Evolutionary conservation across 768 basidiomycete genomes (phyloP), one percentile per base, ranked within the genome.

Genomic region (Dictyophora rubrovolvata): DNA sequence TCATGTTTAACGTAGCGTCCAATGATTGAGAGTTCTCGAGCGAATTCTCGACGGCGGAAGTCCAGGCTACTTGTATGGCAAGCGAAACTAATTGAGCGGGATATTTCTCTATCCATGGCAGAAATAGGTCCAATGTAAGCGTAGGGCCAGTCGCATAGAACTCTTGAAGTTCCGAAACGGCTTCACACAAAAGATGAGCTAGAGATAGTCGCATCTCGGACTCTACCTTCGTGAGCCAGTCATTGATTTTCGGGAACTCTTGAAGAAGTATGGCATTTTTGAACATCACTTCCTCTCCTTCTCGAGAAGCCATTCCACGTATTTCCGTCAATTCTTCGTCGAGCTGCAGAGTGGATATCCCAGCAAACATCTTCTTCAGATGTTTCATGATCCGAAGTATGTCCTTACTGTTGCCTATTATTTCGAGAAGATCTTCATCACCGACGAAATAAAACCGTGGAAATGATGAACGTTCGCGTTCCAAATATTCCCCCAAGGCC

Each of bases 311-410:
- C 86, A 98, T 95, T 55, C 90, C 93, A 63, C 86, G 85, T 59
- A 98, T 94, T 67, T 87, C 82, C 5, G 90, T 86, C 62, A 89
- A 69, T 51, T 93, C 92, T 17, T 93, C 90, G 68, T 96, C 91
- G 23, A 98, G 78, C 65, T 75, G 79, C 64, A 98, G 79, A 0
- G 93, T 93, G 1, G 93, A 87, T 42, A 99, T 87, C 23, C 96
- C 96, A 20, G 96, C 96, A 72, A 99, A 99, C 96, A 99, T 99
- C 80, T 99, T 99, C 78, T 97, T 98, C 61, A 99, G 79, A 74
- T 98, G 96, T 66, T 99, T 99, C 91, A 96, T 93, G 72, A 98
- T 90, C 42, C 96, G 88, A 48, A 93, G 73, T 65, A 98, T 96
- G 68, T 98, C 94, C 71, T 97, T 99, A 80, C 93, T 96, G 75